phyloP scores from a whole-genome alignment of 208 protist genomes.

The Trypanosoma congolense region DNA sequence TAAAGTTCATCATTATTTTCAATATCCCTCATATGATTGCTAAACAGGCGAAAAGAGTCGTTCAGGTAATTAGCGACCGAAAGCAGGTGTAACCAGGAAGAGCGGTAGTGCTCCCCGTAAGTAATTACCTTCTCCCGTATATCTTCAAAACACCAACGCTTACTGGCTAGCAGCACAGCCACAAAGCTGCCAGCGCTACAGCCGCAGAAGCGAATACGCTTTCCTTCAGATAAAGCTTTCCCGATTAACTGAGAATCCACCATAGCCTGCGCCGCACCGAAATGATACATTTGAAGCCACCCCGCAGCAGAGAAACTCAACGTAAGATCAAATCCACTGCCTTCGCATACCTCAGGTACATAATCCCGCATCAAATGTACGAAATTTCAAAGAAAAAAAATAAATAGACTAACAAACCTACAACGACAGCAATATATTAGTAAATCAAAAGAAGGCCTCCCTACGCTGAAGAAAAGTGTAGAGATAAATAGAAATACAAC shows the following conservation, averaged over 20 bases:
- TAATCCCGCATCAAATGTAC: too few relatives aligned
- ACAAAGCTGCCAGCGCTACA: slow-evolving; percentile 53
- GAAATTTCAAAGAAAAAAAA: slow-evolving; percentile 10
- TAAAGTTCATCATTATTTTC: slow-evolving; percentile 30
- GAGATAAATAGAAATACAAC: slow-evolving; percentile 7
- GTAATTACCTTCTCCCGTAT: slow-evolving; percentile 33
- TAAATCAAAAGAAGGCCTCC: slow-evolving; percentile 9
- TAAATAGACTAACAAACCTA: slow-evolving; percentile 3
- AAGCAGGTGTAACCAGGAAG: slow-evolving; percentile 39
- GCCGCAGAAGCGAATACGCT: slow-evolving; percentile 59
- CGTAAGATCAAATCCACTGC: slow-evolving; percentile 44
- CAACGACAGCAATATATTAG: slow-evolving; percentile 1
- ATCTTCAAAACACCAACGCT: slow-evolving; percentile 34
- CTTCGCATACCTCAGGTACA: background rate
- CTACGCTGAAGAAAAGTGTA: background rate
- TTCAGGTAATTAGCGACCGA: slow-evolving; percentile 41
- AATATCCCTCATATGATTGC: slow-evolving; percentile 28
- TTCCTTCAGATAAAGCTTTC: slow-evolving; percentile 39
- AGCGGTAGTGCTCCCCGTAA: slow-evolving; percentile 39
- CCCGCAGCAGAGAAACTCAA: slow-evolving; percentile 70
- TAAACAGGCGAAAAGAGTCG: slow-evolving; percentile 37
- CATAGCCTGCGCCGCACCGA: slow-evolving; percentile 67
- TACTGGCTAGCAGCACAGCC: slow-evolving; percentile 38
- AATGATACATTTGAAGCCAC: slow-evolving; percentile 82
- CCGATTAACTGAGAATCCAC: slow-evolving; percentile 54